Percentiles rank a stretch among this genome's conserved stretches.
These are phyloP conservation scores for Ustilago esculenta DNA, from an alignment of 1,284 basidiomycete species.

Conservation along the genomic window DNA sequence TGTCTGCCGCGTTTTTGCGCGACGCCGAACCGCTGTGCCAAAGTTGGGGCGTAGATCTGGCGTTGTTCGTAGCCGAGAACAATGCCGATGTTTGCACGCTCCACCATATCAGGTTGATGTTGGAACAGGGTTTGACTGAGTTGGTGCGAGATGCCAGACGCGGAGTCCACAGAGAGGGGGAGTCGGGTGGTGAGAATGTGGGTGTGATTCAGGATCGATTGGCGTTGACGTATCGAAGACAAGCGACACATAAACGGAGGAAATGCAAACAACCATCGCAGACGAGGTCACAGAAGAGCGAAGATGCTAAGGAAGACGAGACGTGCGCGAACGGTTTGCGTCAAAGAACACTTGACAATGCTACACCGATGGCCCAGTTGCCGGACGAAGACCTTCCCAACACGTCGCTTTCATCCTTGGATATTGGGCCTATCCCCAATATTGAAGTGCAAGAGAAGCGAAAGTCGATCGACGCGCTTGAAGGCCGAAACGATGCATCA, in stretches of 20 bases:
- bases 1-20: slow-evolving; percentile 32
- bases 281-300: not conserved
- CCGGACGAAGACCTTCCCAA: no score
- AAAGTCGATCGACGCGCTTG: slow-evolving; percentile 27
- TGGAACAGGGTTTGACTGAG: slow-evolving; percentile 24
- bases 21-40: slow-evolving; percentile 40
- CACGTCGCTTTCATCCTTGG: no score
- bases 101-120: slow-evolving; percentile 21
- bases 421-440: no score
- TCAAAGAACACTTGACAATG: no score
- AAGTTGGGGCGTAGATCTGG: slow-evolving; percentile 31
- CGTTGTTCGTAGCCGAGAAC: slow-evolving; percentile 3
- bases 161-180: not conserved
- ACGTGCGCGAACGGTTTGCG: no score
- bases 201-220: slow-evolving; percentile 20
- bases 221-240: slow-evolving; percentile 30
- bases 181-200: not conserved
- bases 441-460: no score
- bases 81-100: slow-evolving; percentile 34
- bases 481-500: slow-evolving; percentile 17
- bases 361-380: no score
- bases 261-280: slow-evolving; percentile 12
- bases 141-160: slow-evolving; percentile 14
- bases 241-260: not conserved
- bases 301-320: not conserved